Evolutionary conservation across 352 stramenopile genomes (phyloP), one percentile per base, ranked within the genome.

Genomic region (Blastocystis sp.): DNA sequence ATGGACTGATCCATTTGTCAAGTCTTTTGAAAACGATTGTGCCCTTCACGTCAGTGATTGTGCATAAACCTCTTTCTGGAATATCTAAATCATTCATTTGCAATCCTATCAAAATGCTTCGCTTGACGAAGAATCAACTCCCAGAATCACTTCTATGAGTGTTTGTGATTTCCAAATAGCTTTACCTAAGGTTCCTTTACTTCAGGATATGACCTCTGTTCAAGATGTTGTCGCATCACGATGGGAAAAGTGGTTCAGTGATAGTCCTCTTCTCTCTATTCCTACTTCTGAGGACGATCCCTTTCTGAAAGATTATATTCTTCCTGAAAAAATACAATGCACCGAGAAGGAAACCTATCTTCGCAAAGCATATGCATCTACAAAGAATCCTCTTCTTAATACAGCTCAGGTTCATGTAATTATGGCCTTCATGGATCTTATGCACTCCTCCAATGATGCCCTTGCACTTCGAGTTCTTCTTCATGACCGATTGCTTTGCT

Each of bases 341-440:
- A 60, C 44, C 5, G 73, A 60, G 9, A 84, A 84, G 30, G 73
- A 84, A 15, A 33, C n/a, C 24, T 35, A 66, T 64, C 73, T 84
- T 33, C 44, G 37, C 4, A 42, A 27, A 35, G 73, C 73, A 19
- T 84, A 53, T 44, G 40, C 22, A 54, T 51, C 73, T 3, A 69
- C 73, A 17, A 44, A 44, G 33, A 84, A 66, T 56, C 42, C 57
- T 7, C 51, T 84, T 22, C 73, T 84, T 9, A 84, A 84, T 35
- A 53, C 30, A 19, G 51, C 73, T n/a, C 73, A 84, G 17, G 6
- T 84, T n/a, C 73, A 60, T 44, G 40, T 84, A 5, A 53, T 84
- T 22, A 53, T 44, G 13, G 5, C 4, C 4, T 84, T 84, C 33
- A 22, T 68, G 11, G 73, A 84, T 68, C 13, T 66, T 1, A 11